Conservation (phyloP, 2,329 filamentous ascomycete genomes). For the Nemania abortiva region DNA sequence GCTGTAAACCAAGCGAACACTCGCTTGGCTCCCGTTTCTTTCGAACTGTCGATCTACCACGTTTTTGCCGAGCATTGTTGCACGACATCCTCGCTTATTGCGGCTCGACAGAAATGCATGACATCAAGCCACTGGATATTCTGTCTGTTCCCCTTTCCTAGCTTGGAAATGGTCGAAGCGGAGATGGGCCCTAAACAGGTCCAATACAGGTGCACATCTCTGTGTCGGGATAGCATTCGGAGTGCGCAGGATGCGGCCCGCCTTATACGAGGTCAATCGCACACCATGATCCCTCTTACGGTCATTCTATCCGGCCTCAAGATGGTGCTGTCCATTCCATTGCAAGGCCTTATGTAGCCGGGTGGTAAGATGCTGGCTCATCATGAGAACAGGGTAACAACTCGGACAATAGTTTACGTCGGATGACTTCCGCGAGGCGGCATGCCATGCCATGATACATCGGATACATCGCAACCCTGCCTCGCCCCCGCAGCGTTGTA, state of each 20-base stretch:
- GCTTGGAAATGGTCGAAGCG: conserved; percentile 31
- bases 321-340: conserved; percentile 12
- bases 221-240: conserved; percentile 21
- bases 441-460: conserved; percentile 35
- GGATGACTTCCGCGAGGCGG: conserved; percentile 41
- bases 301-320: conserved; percentile 24
- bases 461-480: conserved; percentile 29
- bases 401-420: conserved; percentile 30
- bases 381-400: conserved; percentile 18
- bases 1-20: conserved; percentile 1
- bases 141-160: conserved; percentile 26
- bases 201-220: conserved; percentile 29
- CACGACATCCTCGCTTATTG: conserved; percentile 41
- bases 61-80: conserved; percentile 35
- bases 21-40: conserved; percentile 20
- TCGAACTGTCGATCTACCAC: conserved; percentile 32
- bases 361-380: conserved; percentile 25
- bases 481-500: conserved; percentile 28
- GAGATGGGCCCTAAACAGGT: conserved; percentile 28
- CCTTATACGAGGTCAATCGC: conserved; percentile 34
- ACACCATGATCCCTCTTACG: conserved; percentile 19
- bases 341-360: conserved; percentile 8
- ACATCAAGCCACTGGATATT: conserved; percentile 22
- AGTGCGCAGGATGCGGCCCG: conserved; percentile 29
- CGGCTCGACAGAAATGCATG: conserved; percentile 41